Evolutionary conservation across 2,329 filamentous ascomycete genomes (phyloP).

Genomic region (Ascochyta rabiei): DNA sequence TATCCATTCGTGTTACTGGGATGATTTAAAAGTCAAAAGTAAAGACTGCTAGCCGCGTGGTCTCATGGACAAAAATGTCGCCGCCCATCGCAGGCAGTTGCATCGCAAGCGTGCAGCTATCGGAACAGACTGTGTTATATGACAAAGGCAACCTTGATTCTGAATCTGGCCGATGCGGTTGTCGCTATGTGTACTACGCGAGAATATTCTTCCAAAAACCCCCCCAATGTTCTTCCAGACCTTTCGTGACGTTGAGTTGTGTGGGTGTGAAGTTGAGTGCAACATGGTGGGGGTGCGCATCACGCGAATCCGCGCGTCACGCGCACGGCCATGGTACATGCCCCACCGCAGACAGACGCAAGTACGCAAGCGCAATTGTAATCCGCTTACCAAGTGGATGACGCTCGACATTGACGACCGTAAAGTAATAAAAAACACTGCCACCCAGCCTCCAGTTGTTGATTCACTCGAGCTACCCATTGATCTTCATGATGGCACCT

Average conservation of each 20-base stretch:
- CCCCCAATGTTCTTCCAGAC: slow-evolving; percentile 2
- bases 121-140: too few relatives aligned
- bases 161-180: not conserved
- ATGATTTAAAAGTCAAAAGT: too few relatives aligned
- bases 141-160: not conserved
- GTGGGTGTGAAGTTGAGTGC: not conserved
- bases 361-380: not conserved
- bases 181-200: not conserved
- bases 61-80: too few relatives aligned
- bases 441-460: not conserved
- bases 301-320: not conserved
- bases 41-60: too few relatives aligned
- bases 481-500: slow-evolving; percentile 23
- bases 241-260: slow-evolving; percentile 3
- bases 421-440: not conserved
- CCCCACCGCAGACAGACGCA: not conserved
- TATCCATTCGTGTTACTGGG: too few relatives aligned
- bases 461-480: not conserved
- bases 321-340: not conserved
- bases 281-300: too few relatives aligned
- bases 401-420: not conserved
- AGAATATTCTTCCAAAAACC: slow-evolving; percentile 4
- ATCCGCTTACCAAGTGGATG: slow-evolving; percentile 1
- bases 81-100: too few relatives aligned
- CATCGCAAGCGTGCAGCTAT: too few relatives aligned